Conservation (phyloP, 1,284 basidiomycete species). For the Cryptococcus sp. region DNA sequence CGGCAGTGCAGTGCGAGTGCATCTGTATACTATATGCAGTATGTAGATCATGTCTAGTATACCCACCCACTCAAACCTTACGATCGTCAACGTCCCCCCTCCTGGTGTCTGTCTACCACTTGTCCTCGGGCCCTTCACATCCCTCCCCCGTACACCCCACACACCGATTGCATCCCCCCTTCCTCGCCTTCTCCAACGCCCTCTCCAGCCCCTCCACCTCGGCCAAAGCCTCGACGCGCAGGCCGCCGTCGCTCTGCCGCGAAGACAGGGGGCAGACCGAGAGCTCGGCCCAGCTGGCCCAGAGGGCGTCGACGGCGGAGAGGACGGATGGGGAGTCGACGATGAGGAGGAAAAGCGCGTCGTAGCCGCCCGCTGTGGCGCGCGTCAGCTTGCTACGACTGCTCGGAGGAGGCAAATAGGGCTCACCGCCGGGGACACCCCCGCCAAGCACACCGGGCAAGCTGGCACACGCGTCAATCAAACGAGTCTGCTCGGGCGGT, state of each 20-base stretch:
- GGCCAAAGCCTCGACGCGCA: slow-evolving; percentile 61
- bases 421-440: slow-evolving; percentile 83
- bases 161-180: neutral
- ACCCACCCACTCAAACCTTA: no score
- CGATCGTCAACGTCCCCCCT: no score
- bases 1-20: no score
- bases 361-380: slow-evolving; percentile 82
- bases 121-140: neutral
- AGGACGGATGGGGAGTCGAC: slow-evolving; percentile 55
- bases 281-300: slow-evolving; percentile 68
- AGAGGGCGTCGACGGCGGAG: slow-evolving; percentile 63
- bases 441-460: slow-evolving; percentile 85
- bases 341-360: slow-evolving; percentile 90
- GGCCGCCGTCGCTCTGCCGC: slow-evolving; percentile 72
- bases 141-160: slow-evolving; percentile 2
- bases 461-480: slow-evolving; percentile 76
- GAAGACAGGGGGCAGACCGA: slow-evolving; percentile 76
- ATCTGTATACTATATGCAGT: no score
- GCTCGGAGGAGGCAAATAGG: neutral
- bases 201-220: slow-evolving; percentile 62
- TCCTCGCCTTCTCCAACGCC: slow-evolving; percentile 17
- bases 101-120: neutral
- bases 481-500: slow-evolving; percentile 77
- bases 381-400: neutral
- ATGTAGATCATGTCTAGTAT: no score